Percentiles rank a stretch among this genome's conserved stretches.
These are phyloP conservation scores for Debaryomycetaceae sp. DNA, from an alignment of 1,139 yeast genomes.

Conservation along the genomic window DNA sequence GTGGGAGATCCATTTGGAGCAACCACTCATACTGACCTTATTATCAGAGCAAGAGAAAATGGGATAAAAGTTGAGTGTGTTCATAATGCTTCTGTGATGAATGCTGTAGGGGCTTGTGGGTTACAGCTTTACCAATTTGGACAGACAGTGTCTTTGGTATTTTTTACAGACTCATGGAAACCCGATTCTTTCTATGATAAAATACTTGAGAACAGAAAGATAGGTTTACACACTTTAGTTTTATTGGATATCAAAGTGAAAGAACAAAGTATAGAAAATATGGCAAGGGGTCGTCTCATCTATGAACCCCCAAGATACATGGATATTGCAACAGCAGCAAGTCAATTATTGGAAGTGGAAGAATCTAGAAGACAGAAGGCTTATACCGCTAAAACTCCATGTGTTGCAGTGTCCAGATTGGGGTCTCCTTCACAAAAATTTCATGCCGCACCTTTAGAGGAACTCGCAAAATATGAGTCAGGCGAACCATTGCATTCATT, in stretches of 20 bases:
- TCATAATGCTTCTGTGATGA: constrained; percentile 97
- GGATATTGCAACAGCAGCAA: constrained; percentile 87
- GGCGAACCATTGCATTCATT: constrained; percentile 95
- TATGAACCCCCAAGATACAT: constrained; percentile 97
- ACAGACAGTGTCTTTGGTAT: constrained; percentile 92
- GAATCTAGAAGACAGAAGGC: constrained; percentile 70
- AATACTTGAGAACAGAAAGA: constrained; percentile 79
- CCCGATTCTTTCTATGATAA: constrained; percentile 94
- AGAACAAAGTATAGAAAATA: constrained; percentile 90
- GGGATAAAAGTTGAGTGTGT: constrained; percentile 75
- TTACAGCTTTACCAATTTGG: constrained; percentile 93
- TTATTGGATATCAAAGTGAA: constrained; percentile 92
- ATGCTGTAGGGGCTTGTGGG: constrained; percentile 98
- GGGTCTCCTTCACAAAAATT: constrained; percentile 84
- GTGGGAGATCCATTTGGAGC: constrained; percentile 99
- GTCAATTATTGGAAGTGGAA: constrained; percentile 84
- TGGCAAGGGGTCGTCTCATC: constrained; percentile 88
- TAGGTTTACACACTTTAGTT: constrained; percentile 88
- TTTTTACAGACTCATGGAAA: constrained; percentile 92
- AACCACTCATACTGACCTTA: constrained; percentile 93
- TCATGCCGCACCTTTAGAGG: constrained; percentile 78
- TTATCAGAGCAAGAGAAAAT: constrained; percentile 83
- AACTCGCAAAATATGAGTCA: constrained; percentile 75
- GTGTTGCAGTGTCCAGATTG: constrained; percentile 86
- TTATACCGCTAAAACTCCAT: constrained; percentile 83